phyloP scores from a whole-genome alignment of 768 basidiomycete species.

The Amanita fuliginea region DNA sequence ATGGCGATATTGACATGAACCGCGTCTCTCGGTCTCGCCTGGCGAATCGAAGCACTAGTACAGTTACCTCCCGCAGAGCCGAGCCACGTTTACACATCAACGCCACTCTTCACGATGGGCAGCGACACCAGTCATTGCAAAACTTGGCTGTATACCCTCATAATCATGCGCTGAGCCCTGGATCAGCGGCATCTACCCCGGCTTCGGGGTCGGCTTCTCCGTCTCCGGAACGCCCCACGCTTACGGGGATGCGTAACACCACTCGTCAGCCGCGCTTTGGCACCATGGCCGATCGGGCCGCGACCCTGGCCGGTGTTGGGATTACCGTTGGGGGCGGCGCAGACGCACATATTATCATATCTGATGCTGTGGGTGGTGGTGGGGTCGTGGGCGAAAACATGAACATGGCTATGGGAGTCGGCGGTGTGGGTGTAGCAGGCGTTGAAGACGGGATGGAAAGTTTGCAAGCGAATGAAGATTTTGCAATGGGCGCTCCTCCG shows the following conservation, averaged over 20 bases:
- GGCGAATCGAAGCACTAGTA: background rate
- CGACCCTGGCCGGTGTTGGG: slow-evolving; percentile 19
- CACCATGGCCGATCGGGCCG: slow-evolving; percentile 12
- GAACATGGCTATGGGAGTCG: slow-evolving; percentile 7
- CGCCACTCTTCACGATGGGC: slow-evolving; percentile 11
- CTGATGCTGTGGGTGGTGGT: background rate
- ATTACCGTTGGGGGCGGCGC: slow-evolving; percentile 11
- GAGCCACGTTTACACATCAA: background rate
- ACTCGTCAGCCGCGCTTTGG: slow-evolving; percentile 9
- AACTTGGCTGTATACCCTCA: background rate
- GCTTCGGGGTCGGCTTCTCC: slow-evolving; percentile 21
- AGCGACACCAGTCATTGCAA: slow-evolving; percentile 6
- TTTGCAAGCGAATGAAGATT: slow-evolving; percentile 76
- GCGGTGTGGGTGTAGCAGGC: slow-evolving; percentile 29
- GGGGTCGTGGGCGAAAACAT: slow-evolving; percentile 4
- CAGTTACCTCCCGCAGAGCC: background rate
- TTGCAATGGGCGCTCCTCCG: slow-evolving; percentile 84
- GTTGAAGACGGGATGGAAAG: slow-evolving; percentile 72
- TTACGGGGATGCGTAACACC: slow-evolving; percentile 6
- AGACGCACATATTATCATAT: slow-evolving; percentile 34
- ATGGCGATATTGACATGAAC: slow-evolving; percentile 44
- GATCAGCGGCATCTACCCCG: slow-evolving; percentile 7
- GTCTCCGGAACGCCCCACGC: slow-evolving; percentile 19
- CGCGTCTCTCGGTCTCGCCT: background rate
- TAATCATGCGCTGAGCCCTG: background rate